Base-by-base conservation (phyloP, 2,329 filamentous ascomycete species). In the Diaporthe nobilis region DNA sequence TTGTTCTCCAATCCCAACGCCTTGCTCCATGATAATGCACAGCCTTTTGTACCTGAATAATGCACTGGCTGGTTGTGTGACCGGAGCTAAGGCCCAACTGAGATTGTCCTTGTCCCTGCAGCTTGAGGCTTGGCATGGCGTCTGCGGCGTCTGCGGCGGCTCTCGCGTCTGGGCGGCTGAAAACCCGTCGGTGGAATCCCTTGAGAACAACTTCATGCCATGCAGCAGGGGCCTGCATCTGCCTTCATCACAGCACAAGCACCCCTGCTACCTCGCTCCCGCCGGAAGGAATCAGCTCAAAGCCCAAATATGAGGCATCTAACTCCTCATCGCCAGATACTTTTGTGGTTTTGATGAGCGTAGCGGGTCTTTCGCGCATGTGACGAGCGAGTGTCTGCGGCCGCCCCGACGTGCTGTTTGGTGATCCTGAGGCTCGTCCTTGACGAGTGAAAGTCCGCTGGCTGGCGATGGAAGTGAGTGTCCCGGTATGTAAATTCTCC, bases 161-260 rank as follows among this genome's bases (percentile, higher is more conserved):
- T 68, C 2, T 17, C 13, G 65, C 65, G 65, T 17, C 47, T 55
- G 49, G 47, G 61, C 65, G 65, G 65, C 47, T 68, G 53, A 68
- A 68, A 39, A 25, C 47, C 31, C 20, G 65, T 20, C 17, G 47
- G 34, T 28, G 65, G 65, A 47, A 68, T 68, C 65, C 65, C 15
- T 68, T 53, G 47, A 68, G 65, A 53, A 71, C 71, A 42, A 75
- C 73, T 67, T 73, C 74, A 70, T 65, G 55, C 71, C 53, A 34
- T 42, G 51, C 74, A 31, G 61, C 65, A 75, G 60, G 31, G 58
- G 74, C 65, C 44, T 49, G 13, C 8, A 34, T n/a, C 39, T 20
- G 39, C 13, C 31, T 42, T 39, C 55, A 34, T 76, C 63, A 63
- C 49, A 58, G 53, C 63, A 74, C 63, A 76, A 70, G 49, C 55